These are phyloP conservation scores for Boletus pseudo-olivaceus DNA, from an alignment of 768 basidiomycete species.

Conservation along the genomic window DNA sequence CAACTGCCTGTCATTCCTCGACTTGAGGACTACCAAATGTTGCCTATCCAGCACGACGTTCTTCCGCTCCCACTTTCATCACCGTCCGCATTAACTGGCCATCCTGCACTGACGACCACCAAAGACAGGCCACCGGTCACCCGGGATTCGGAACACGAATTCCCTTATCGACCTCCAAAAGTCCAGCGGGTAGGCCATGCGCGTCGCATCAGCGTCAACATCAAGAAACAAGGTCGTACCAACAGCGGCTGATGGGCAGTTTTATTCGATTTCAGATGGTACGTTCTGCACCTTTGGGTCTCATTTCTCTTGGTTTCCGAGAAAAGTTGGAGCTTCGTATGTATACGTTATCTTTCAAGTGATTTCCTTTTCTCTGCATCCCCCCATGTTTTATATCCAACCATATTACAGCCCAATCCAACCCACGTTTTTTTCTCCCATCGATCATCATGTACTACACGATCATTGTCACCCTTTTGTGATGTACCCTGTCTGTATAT, in stretches of 20 bases:
- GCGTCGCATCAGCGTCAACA: slow-evolving; percentile 37
- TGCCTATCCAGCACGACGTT: background rate
- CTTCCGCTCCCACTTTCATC: background rate
- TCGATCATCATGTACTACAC: background rate
- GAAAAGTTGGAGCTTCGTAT: background rate
- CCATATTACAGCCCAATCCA: background rate
- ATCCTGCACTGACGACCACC: background rate
- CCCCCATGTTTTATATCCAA: background rate
- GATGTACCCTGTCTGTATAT: background rate
- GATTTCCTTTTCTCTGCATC: background rate
- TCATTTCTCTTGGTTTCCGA: background rate
- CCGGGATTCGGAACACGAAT: slow-evolving; percentile 13
- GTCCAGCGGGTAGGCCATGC: slow-evolving; percentile 36
- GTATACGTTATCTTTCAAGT: background rate
- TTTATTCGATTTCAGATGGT: background rate
- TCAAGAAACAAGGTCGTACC: slow-evolving; percentile 26
- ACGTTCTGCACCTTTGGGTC: background rate
- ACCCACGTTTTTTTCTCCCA: background rate
- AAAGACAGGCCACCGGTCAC: background rate
- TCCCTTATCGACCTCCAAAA: slow-evolving; percentile 34
- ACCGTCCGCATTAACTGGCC: background rate
- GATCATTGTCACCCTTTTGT: background rate
- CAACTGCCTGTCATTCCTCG: slow-evolving; percentile 13
- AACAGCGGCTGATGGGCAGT: slow-evolving; percentile 8
- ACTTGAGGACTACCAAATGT: slow-evolving; percentile 4